A percentile compares a stretch with the other conserved stretches of the same genome.
phyloP scores from a whole-genome alignment of 176 grass and related monocot genomes.

The Oryza glumipatula region DNA sequence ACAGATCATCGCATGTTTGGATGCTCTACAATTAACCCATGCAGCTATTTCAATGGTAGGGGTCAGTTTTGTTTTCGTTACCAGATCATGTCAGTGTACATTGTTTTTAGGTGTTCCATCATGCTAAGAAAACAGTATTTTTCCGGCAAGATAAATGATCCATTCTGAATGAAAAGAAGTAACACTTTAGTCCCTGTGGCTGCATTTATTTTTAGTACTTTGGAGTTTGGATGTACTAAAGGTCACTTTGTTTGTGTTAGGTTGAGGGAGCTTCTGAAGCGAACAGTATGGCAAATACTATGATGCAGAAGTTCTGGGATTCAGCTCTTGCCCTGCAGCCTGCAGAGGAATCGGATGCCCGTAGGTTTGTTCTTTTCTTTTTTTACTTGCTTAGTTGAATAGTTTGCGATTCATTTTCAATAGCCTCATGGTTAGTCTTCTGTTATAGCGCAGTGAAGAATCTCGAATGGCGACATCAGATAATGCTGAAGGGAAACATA shows the following conservation, averaged over 20 bases:
- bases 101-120: background rate
- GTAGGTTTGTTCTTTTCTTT: constrained; percentile 55
- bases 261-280: constrained; percentile 39
- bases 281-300: constrained; percentile 66
- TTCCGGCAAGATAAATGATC: background rate
- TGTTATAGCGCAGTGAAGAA: constrained; percentile 54
- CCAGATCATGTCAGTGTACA: background rate
- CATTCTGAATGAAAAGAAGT: background rate
- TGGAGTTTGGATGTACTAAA: background rate
- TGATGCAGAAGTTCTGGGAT: constrained; percentile 91
- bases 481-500: constrained; percentile 48
- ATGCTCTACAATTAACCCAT: constrained; percentile 74
- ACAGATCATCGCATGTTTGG: constrained; percentile 69
- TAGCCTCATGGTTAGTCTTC: constrained; percentile 11
- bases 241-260: background rate
- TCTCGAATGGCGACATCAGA: constrained; percentile 50
- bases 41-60: constrained; percentile 85
- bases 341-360: constrained; percentile 60
- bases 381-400: background rate
- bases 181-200: background rate
- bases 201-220: background rate
- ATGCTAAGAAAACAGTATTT: background rate
- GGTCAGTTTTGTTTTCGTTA: background rate
- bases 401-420: background rate
- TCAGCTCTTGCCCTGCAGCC: constrained; percentile 63